These are phyloP conservation scores for Caloboletus inedulis DNA, from an alignment of 1,284 basidiomycete genomes.

Conservation along the genomic window DNA sequence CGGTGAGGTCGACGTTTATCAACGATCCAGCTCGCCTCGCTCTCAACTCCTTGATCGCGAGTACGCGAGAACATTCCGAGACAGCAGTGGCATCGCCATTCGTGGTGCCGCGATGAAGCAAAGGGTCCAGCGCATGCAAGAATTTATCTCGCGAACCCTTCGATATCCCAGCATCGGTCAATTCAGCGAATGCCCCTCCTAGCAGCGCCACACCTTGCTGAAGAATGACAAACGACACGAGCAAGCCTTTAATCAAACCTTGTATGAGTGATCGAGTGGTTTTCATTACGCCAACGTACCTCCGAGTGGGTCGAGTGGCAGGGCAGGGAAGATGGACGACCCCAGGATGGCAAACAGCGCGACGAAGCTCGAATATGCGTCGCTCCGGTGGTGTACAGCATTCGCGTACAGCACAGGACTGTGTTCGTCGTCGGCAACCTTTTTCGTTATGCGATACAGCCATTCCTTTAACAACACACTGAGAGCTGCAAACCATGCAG, in stretches of 20 bases:
- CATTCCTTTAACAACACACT: constrained; percentile 88
- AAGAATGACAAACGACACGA: constrained; percentile 89
- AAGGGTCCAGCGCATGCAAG: constrained; percentile 49
- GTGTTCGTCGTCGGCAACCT: constrained; percentile 86
- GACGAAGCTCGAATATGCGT: constrained; percentile 87
- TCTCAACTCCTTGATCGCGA: constrained; percentile 64
- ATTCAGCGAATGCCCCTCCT: constrained; percentile 72
- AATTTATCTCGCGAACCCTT: constrained; percentile 52
- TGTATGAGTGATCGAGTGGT: constrained; percentile 11
- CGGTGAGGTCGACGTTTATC: constrained; percentile 73
- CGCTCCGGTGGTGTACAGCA: constrained; percentile 91
- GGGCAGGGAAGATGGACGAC: constrained; percentile 77
- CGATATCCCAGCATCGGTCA: constrained; percentile 84
- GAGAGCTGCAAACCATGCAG: constrained; percentile 91
- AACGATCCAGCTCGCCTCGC: constrained; percentile 76
- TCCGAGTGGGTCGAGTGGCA: constrained; percentile 92
- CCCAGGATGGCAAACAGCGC: constrained; percentile 89
- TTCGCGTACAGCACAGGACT: constrained; percentile 91
- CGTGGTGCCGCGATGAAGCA: constrained; percentile 39
- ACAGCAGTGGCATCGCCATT: background rate
- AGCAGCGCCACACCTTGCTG: constrained; percentile 78
- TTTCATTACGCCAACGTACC: constrained; percentile 45
- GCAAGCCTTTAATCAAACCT: constrained; percentile 49
- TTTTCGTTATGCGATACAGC: constrained; percentile 84
- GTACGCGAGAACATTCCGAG: constrained; percentile 27